A percentile compares a stretch with the other conserved stretches of the same genome.
These are phyloP conservation scores for Lactarius pseudohatsudake DNA, from an alignment of 768 basidiomycete genomes.

Conservation along the genomic window DNA sequence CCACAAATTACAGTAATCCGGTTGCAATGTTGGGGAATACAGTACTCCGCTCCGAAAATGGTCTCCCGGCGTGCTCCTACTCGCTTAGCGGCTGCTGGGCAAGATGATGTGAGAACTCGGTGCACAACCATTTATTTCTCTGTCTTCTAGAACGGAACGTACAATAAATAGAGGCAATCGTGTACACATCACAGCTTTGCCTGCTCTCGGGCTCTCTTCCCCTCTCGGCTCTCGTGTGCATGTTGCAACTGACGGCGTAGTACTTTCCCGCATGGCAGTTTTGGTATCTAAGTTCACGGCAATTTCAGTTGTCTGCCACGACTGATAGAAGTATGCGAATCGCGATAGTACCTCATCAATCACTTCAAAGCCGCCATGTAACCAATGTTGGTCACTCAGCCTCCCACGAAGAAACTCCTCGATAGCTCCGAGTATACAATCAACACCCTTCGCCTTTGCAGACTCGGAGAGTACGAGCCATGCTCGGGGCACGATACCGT, in stretches of 20 bases:
- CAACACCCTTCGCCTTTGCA: constrained; percentile 50
- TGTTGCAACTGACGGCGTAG: constrained; percentile 63
- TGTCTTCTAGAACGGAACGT: not conserved
- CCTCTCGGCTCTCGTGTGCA: constrained; percentile 17
- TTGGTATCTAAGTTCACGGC: constrained; percentile 55
- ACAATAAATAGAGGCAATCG: not conserved
- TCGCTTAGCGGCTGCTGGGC: not conserved
- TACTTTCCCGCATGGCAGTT: constrained; percentile 70
- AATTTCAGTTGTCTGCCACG: not conserved
- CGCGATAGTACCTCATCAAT: constrained; percentile 50
- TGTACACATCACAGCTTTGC: not conserved
- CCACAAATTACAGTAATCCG: too few species aligned
- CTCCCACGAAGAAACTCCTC: constrained; percentile 59
- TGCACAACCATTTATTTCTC: not conserved
- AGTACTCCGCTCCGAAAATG: too few species aligned
- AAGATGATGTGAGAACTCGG: not conserved
- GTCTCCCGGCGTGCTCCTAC: too few species aligned
- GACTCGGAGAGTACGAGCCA: constrained; percentile 66
- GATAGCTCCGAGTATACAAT: constrained; percentile 45
- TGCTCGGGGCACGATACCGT: constrained; percentile 74
- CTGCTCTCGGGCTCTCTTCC: not conserved
- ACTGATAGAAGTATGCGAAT: not conserved
- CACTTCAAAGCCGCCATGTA: constrained; percentile 68
- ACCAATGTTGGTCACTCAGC: constrained; percentile 71
- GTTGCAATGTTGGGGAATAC: too few species aligned